Evolutionary conservation across 495 filamentous ascomycete genomes (phyloP).

Genomic region (Usnea hakonensis): DNA sequence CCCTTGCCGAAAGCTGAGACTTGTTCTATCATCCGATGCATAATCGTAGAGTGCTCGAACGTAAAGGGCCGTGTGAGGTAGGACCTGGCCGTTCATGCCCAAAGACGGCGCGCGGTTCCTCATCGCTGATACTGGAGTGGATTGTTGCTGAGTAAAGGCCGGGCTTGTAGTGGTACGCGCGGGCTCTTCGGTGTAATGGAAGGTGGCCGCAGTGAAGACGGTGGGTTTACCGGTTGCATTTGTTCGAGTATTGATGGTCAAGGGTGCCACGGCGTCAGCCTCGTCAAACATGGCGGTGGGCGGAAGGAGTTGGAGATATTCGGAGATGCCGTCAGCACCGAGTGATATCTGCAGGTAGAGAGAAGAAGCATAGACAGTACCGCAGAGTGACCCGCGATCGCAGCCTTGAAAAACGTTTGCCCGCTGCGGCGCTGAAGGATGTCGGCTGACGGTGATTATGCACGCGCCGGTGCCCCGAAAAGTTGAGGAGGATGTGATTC

Average conservation of each 20-base stretch:
- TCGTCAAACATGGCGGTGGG: constrained; percentile 16
- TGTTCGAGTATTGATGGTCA: constrained; percentile 20
- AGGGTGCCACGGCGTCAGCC: constrained; percentile 12
- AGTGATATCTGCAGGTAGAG: constrained; percentile 6
- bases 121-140: constrained; percentile 20
- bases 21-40: constrained; percentile 91
- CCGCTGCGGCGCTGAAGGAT: constrained; percentile 1
- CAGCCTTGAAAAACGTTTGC: neutral
- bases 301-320: constrained; percentile 50
- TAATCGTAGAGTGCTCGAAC: constrained; percentile 97
- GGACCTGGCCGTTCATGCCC: constrained; percentile 62
- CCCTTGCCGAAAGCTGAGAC: constrained; percentile 88
- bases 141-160: constrained; percentile 15
- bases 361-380: constrained; percentile 6
- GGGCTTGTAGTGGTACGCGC: constrained; percentile 27
- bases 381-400: constrained; percentile 5
- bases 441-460: constrained; percentile 6
- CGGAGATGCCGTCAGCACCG: constrained; percentile 74
- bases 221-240: constrained; percentile 17
- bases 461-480: neutral
- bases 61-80: constrained; percentile 71
- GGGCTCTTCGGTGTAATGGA: constrained; percentile 42
- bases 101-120: constrained; percentile 27
- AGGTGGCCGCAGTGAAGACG: constrained; percentile 33
- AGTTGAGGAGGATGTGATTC: neutral